phyloP scores from a whole-genome alignment of 331 rosid genomes.

The Rosa hybrid region DNA sequence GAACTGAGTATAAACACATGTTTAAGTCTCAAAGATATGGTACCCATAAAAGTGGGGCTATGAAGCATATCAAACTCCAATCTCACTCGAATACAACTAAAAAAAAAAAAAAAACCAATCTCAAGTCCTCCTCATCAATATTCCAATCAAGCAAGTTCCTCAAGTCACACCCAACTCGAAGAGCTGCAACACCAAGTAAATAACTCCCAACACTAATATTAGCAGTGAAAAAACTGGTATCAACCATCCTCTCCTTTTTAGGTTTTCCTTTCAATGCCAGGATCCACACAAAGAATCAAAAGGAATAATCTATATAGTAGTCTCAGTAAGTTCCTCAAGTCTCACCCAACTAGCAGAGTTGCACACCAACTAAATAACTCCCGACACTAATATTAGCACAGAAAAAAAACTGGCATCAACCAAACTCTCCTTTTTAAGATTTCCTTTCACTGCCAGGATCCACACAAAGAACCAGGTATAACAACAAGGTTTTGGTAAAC shows the following conservation, averaged over 20 bases:
- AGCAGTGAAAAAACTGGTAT: neutral
- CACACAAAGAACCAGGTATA: neutral
- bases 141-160: neutral
- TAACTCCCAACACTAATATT: constrained; percentile 1
- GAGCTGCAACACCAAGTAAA: neutral
- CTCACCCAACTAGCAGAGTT: neutral
- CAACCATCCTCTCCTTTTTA: neutral
- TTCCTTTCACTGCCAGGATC: neutral
- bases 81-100: neutral
- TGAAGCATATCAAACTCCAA: neutral
- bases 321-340: neutral
- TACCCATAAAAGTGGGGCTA: neutral
- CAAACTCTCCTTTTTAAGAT: no score
- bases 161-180: neutral
- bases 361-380: neutral
- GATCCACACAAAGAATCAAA: constrained; percentile 4
- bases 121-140: neutral
- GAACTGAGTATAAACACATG: neutral
- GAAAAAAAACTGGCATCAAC: neutral
- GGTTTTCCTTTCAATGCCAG: neutral
- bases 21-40: neutral
- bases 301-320: constrained; percentile 1
- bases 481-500: neutral
- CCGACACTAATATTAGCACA: neutral
- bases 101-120: neutral